phyloP scores from a whole-genome alignment of 306 rosid species.

The Psophocarpus tetragonolobus region DNA sequence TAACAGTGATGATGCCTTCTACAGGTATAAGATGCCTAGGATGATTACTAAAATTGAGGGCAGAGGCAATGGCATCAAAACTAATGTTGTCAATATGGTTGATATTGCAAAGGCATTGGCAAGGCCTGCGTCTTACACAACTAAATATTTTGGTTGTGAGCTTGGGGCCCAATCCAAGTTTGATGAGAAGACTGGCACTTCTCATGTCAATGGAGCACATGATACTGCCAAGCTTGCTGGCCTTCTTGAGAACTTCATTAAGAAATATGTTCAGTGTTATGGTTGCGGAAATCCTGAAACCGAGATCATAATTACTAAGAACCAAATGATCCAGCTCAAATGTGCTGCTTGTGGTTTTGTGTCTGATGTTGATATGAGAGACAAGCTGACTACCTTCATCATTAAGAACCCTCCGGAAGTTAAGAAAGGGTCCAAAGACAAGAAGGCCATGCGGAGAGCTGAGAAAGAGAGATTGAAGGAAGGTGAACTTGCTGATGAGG shows the following conservation, averaged over 20 bases:
- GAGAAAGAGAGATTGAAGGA: constrained; percentile 82
- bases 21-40: constrained; percentile 91
- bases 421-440: constrained; percentile 72
- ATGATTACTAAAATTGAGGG: constrained; percentile 86
- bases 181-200: constrained; percentile 75
- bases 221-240: constrained; percentile 83
- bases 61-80: constrained; percentile 86
- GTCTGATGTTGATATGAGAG: constrained; percentile 85
- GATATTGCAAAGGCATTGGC: constrained; percentile 88
- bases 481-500: constrained; percentile 81
- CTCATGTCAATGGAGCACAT: constrained; percentile 77
- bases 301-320: constrained; percentile 67
- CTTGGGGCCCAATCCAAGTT: constrained; percentile 88
- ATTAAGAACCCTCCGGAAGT: constrained; percentile 79
- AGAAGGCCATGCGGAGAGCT: constrained; percentile 83
- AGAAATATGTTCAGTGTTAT: constrained; percentile 83
- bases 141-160: constrained; percentile 81
- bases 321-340: constrained; percentile 71
- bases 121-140: constrained; percentile 77
- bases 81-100: constrained; percentile 78
- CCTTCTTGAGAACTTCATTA: constrained; percentile 77
- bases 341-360: constrained; percentile 85
- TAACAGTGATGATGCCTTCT: constrained; percentile 87
- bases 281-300: constrained; percentile 89
- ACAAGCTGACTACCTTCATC: constrained; percentile 77